These are phyloP conservation scores for Hylodesmum podocarpum DNA, from an alignment of 306 rosid genomes.

Conservation along the genomic window DNA sequence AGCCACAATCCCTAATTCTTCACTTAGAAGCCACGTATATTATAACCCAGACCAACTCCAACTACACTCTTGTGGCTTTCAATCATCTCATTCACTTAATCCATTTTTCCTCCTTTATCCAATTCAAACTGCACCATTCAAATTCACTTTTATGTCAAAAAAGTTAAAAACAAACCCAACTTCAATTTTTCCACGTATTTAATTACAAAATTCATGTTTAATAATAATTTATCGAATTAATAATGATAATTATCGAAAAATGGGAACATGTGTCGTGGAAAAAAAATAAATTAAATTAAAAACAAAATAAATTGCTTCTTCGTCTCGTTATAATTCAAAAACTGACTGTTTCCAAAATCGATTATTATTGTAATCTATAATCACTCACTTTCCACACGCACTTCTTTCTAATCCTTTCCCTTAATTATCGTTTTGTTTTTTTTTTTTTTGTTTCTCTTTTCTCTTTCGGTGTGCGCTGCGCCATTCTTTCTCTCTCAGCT, in stretches of 20 bases:
- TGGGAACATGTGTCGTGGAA: no score
- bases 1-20: neutral
- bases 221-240: no score
- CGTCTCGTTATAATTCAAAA: neutral
- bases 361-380: slow-evolving; percentile 37
- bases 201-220: no score
- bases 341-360: slow-evolving; percentile 1
- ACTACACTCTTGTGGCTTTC: slow-evolving; percentile 21
- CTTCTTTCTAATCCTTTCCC: slow-evolving; percentile 33
- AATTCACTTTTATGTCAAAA: no score
- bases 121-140: neutral
- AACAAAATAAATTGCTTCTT: neutral
- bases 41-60: slow-evolving; percentile 17
- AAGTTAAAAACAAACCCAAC: neutral
- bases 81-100: slow-evolving; percentile 3
- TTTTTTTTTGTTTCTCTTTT: neutral
- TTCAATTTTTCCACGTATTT: no score
- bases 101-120: slow-evolving; percentile 26
- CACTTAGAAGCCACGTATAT: slow-evolving; percentile 36
- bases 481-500: slow-evolving; percentile 28
- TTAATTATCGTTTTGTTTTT: slow-evolving; percentile 34
- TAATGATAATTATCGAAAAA: no score
- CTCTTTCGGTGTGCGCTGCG: slow-evolving; percentile 25
- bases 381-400: slow-evolving; percentile 18
- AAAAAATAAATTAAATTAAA: neutral